phyloP scores from a whole-genome alignment of 1,284 basidiomycete species.

The Cutaneotrichosporon daszewskae region DNA sequence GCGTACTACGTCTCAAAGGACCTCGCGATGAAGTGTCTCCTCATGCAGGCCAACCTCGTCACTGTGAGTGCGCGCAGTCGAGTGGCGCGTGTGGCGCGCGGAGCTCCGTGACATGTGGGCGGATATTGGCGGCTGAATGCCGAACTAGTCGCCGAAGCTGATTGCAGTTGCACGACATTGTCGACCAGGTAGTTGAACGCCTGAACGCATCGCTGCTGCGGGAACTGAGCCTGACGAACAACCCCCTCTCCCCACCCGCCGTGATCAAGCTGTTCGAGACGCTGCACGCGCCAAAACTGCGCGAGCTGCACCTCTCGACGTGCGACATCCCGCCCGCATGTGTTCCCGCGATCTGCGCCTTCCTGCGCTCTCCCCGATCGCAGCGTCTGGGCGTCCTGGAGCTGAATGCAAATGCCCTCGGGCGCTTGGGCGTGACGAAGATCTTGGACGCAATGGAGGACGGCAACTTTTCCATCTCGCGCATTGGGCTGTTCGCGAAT shows the following conservation, averaged over 20 bases:
- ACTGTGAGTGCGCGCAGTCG: too few relatives aligned
- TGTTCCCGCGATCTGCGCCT: constrained; percentile 18
- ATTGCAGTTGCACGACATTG: constrained; percentile 4
- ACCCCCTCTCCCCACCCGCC: constrained; percentile 21
- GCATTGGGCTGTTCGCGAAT: constrained; percentile 32
- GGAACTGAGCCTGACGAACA: constrained; percentile 32
- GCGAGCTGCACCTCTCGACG: constrained; percentile 33
- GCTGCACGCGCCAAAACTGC: constrained; percentile 25
- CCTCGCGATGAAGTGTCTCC: constrained; percentile 23
- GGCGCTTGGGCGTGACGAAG: constrained; percentile 21
- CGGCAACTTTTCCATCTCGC: constrained; percentile 26
- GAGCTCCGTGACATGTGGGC: too few relatives aligned
- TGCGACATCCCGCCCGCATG: constrained; percentile 21
- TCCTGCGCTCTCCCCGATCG: constrained; percentile 21
- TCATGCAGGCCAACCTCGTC: constrained; percentile 34
- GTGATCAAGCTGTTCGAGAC: constrained; percentile 21
- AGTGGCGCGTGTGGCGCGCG: too few relatives aligned
- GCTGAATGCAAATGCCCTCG: constrained; percentile 38
- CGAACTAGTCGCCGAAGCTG: too few relatives aligned
- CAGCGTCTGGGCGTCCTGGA: constrained; percentile 29
- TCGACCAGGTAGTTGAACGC: constrained; percentile 8
- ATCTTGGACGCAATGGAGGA: constrained; percentile 35
- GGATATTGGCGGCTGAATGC: too few relatives aligned
- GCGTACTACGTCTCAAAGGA: constrained; percentile 23
- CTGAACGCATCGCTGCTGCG: constrained; percentile 29